Base-by-base conservation (phyloP, 345 rosid species). In the Combretum micranthum region DNA sequence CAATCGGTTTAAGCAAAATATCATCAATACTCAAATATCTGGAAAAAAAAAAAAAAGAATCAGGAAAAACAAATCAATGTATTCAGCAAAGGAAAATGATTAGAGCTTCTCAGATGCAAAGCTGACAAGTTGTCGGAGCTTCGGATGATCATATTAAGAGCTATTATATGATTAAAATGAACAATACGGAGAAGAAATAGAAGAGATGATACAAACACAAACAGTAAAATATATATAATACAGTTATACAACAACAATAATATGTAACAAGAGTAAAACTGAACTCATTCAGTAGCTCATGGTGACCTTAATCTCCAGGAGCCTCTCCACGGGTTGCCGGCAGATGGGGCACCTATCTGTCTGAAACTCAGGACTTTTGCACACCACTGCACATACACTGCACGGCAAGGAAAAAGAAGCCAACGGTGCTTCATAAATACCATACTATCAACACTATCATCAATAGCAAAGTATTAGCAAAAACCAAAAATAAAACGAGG, bases 341-440 rank as follows among this genome's bases (percentile, higher is more conserved):
- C 99, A 93, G 50, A 93, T 89, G 8, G 99, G 99, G 74, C 99
- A 93, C 3, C 91, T 74, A 47, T 80, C 82, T 3, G 95, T 82
- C 70, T 87, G 94, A 73, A 82, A 83, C 96, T 78, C 75, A 89
- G 74, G 32, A 87, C 96, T 78, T 89, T 89, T 11, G 97, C 99
- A 26, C 99, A 93, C 88, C 88, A 43, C 92, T 87, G 61, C 99
- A 93, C 99, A 93, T 89, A 64, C 99, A 93, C 99, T 89, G 85
- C 82, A 68, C 13, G 5, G 39, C 37, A 32, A 53, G 4, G 22
- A 17, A 47, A 1, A n/a, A 61, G 12, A 18, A 43, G 42, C 12
- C 20, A 6, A 20, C 6, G 14, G 15, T 16, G 32, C 39, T 4
- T 32, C 32, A 21, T 21, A 21, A 20, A 51, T 23, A 51, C 12